Percentiles rank a stretch among this genome's conserved stretches.
phyloP scores from a whole-genome alignment of 2,329 filamentous ascomycete genomes.

The Neofusicoccum ribis region DNA sequence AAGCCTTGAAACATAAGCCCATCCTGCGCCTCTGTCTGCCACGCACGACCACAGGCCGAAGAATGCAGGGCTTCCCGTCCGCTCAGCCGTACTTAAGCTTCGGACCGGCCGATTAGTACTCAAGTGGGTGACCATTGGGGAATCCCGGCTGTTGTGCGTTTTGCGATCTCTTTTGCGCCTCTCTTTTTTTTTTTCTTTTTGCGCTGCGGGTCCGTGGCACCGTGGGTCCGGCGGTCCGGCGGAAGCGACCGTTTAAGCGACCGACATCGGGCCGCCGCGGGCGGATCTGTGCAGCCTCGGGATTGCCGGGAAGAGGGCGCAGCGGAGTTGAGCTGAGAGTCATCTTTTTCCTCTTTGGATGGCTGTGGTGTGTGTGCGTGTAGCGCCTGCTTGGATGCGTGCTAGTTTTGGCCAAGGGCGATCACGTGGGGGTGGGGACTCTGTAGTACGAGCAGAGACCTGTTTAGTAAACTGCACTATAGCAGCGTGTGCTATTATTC shows the following conservation, averaged over 20 bases:
- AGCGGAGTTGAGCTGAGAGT: not conserved
- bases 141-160: not conserved
- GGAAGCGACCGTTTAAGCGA: not conserved
- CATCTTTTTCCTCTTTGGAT: not conserved
- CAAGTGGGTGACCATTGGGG: not conserved
- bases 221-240: not conserved
- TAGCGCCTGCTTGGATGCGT: not conserved
- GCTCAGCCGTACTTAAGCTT: not conserved
- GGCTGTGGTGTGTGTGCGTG: not conserved
- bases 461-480: too few relatives aligned
- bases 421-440: not conserved
- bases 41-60: not conserved
- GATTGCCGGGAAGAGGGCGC: not conserved
- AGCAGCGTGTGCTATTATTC: too few relatives aligned
- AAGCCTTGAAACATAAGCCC: too few relatives aligned
- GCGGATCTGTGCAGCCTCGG: not conserved
- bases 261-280: not conserved
- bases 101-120: not conserved
- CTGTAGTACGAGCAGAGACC: not conserved
- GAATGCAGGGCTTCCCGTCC: not conserved
- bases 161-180: not conserved
- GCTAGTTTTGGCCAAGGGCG: not conserved
- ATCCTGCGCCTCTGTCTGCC: rapidly evolving
- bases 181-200: not conserved
- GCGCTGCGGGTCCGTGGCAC: not conserved